Evolutionary conservation across 768 basidiomycete genomes (phyloP).

Genomic region (Suillus paluster): DNA sequence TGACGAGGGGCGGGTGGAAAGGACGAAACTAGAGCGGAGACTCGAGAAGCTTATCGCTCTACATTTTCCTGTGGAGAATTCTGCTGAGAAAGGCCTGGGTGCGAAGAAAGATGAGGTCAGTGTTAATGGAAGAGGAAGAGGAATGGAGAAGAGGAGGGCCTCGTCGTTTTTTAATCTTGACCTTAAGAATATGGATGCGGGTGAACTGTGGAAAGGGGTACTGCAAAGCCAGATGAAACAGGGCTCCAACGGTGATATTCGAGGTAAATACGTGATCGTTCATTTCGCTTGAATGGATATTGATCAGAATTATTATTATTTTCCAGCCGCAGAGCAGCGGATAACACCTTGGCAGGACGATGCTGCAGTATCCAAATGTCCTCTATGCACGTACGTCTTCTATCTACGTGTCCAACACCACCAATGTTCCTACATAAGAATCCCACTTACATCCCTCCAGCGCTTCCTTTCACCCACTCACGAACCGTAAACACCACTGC

Average conservation of each 20-base stretch:
- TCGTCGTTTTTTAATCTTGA: constrained; percentile 81
- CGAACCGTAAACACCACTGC: constrained; percentile 96
- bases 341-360: constrained; percentile 98
- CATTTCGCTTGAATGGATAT: constrained; percentile 4
- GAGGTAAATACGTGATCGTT: constrained; percentile 51
- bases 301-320: not conserved
- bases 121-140: constrained; percentile 8
- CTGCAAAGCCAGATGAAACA: constrained; percentile 46
- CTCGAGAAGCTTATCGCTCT: constrained; percentile 85
- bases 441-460: constrained; percentile 34
- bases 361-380: constrained; percentile 73
- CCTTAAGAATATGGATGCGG: constrained; percentile 64
- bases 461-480: constrained; percentile 83
- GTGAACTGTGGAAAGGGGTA: constrained; percentile 73
- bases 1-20: constrained; percentile 68
- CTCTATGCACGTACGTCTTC: constrained; percentile 74
- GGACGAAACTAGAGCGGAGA: constrained; percentile 82
- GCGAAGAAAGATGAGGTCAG: constrained; percentile 18
- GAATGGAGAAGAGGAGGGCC: constrained; percentile 44
- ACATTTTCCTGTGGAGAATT: constrained; percentile 56
- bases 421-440: not conserved
- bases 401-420: not conserved
- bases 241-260: constrained; percentile 61
- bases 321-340: constrained; percentile 77
- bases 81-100: constrained; percentile 15